Evolutionary conservation across 2,329 filamentous ascomycete genomes (phyloP).

Genomic region (Cucurbitaria berberidis): DNA sequence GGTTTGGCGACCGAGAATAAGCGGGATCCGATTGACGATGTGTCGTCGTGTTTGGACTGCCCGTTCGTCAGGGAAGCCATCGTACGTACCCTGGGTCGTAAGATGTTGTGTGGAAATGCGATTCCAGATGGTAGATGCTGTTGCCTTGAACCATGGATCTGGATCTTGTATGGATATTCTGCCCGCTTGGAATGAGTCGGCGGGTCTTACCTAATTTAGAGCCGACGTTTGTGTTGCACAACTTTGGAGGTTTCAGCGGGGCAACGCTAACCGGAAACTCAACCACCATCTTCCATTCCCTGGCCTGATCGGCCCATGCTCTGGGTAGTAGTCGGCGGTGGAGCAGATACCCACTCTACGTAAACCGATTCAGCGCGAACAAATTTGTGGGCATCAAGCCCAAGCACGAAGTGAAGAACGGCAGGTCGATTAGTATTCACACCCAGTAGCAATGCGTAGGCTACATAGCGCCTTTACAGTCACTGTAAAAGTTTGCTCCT

Average conservation of each 20-base stretch:
- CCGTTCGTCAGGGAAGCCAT: slow-evolving; percentile 6
- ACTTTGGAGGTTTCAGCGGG: neutral
- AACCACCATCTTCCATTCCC: neutral
- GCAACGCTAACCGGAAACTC: neutral
- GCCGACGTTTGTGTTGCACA: no score
- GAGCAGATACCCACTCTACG: slow-evolving; percentile 42
- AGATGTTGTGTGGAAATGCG: neutral
- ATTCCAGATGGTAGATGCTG: neutral
- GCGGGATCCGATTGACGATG: slow-evolving; percentile 27
- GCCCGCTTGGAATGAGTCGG: slow-evolving; percentile 2
- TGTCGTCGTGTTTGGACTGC: neutral
- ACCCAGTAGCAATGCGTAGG: no score
- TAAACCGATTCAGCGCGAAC: slow-evolving; percentile 43
- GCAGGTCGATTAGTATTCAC: slow-evolving; percentile 49
- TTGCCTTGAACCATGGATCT: neutral
- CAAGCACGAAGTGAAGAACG: slow-evolving; percentile 49
- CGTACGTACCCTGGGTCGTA: neutral
- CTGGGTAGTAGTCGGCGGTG: slow-evolving; percentile 12
- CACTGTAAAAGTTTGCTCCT: slow-evolving; percentile 49
- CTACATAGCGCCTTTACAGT: slow-evolving; percentile 40
- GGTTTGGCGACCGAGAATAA: slow-evolving; percentile 36
- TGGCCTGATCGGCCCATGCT: neutral
- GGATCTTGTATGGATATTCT: neutral
- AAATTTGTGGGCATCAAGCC: slow-evolving; percentile 46
- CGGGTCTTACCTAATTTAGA: neutral